These are phyloP conservation scores for Penicillium herquei DNA, from an alignment of 495 filamentous ascomycete genomes.

Conservation along the genomic window DNA sequence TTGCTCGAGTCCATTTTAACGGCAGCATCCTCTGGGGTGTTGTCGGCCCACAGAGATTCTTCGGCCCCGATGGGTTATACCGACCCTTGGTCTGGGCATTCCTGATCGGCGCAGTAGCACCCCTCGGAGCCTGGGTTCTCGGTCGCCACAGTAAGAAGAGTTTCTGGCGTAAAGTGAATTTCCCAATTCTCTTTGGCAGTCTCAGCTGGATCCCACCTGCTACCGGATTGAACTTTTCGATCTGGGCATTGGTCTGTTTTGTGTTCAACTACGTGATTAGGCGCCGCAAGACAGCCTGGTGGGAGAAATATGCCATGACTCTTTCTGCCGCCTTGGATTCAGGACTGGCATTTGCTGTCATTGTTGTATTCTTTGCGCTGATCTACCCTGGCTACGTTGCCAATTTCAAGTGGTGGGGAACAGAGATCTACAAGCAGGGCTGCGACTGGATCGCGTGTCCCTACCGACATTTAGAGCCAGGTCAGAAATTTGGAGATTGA, in stretches of 20 bases:
- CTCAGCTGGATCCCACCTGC: constrained; percentile 78
- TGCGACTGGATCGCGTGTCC: constrained; percentile 32
- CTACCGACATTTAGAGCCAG: constrained; percentile 23
- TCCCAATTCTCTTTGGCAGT: constrained; percentile 42
- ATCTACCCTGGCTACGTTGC: constrained; percentile 28
- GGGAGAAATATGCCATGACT: constrained; percentile 89
- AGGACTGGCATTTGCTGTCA: constrained; percentile 72
- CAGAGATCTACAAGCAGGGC: constrained; percentile 32
- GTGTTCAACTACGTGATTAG: constrained; percentile 76
- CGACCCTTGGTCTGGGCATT: constrained; percentile 64
- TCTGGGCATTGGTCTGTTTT: constrained; percentile 64
- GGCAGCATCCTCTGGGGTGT: constrained; percentile 88
- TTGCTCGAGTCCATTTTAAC: constrained; percentile 87
- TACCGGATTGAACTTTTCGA: constrained; percentile 31
- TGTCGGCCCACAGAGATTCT: constrained; percentile 70
- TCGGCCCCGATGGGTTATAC: constrained; percentile 70
- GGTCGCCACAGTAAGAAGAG: constrained; percentile 49
- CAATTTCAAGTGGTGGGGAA: constrained; percentile 30
- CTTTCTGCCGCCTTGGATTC: constrained; percentile 80
- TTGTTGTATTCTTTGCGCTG: constrained; percentile 75
- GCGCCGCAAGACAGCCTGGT: constrained; percentile 67
- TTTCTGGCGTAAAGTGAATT: constrained; percentile 40
- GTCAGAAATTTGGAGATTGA: constrained; percentile 25
- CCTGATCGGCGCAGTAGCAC: constrained; percentile 66
- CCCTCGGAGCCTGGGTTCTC: constrained; percentile 64